Conservation (phyloP, 495 filamentous ascomycete genomes). For the Tuber indicum region DNA sequence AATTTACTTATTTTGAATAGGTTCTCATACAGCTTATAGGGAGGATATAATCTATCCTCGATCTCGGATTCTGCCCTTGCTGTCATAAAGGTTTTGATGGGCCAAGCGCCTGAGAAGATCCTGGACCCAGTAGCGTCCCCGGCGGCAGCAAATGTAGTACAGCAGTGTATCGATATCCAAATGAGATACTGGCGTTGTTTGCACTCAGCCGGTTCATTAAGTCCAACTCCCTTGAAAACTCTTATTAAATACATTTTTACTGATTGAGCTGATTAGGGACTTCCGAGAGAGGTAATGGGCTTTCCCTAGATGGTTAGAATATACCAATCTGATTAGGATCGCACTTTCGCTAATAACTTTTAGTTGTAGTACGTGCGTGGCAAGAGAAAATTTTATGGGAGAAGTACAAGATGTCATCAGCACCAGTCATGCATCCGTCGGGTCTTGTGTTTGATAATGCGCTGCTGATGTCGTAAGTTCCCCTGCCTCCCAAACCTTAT, state of each 20-base stretch:
- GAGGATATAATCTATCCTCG: constrained; percentile 87
- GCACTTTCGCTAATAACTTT: constrained; percentile 1
- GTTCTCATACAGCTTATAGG: constrained; percentile 46
- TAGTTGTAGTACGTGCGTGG: constrained; percentile 67
- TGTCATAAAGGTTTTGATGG: constrained; percentile 88
- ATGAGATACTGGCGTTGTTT: constrained; percentile 58
- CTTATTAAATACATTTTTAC: background rate
- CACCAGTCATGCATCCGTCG: background rate
- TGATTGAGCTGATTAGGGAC: background rate
- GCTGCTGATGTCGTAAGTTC: background rate
- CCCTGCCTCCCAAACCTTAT: background rate
- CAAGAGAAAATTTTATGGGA: constrained; percentile 64
- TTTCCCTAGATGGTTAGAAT: constrained; percentile 1
- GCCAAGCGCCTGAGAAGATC: constrained; percentile 78
- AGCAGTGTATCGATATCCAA: constrained; percentile 51
- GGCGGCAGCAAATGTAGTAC: constrained; percentile 49
- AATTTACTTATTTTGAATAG: background rate
- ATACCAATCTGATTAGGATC: background rate
- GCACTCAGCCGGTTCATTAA: constrained; percentile 25
- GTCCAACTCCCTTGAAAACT: background rate
- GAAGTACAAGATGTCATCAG: constrained; percentile 48
- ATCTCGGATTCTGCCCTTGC: constrained; percentile 88
- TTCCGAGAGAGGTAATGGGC: background rate
- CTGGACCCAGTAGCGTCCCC: constrained; percentile 41
- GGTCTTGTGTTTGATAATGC: background rate